A percentile compares a stretch with the other conserved stretches of the same genome.
phyloP scores from a whole-genome alignment of 2,329 filamentous ascomycete genomes.

The Dendrostoma leiphaemia region DNA sequence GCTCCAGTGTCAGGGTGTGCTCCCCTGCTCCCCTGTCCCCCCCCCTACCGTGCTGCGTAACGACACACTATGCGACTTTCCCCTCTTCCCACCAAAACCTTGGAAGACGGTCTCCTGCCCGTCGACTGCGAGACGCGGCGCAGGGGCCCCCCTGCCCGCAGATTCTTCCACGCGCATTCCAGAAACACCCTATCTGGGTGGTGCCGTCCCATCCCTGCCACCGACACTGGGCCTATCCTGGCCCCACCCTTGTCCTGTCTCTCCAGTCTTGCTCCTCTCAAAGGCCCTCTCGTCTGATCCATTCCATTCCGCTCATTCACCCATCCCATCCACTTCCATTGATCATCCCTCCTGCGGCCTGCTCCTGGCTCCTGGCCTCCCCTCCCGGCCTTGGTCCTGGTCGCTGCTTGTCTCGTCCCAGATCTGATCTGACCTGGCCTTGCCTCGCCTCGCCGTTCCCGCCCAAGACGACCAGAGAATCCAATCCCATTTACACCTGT shows the following conservation, averaged over 20 bases:
- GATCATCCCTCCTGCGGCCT: neutral
- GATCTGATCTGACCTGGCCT: neutral
- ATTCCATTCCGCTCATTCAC: too few species aligned
- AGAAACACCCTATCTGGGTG: slow-evolving; percentile 16
- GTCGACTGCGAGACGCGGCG: too few species aligned
- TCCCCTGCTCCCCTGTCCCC: too few species aligned
- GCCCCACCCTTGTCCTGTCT: neutral
- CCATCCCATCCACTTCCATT: neutral
- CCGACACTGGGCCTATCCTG: neutral
- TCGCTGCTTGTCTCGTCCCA: neutral
- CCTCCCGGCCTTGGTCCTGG: neutral
- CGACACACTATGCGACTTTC: too few species aligned
- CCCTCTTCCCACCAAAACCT: neutral
- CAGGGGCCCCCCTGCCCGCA: slow-evolving; percentile 12
- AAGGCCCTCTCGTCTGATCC: too few species aligned
- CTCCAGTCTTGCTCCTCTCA: too few species aligned
- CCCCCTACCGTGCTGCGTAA: neutral
- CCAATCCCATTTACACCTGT: neutral
- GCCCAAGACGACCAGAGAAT: too few species aligned
- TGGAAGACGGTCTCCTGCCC: neutral
- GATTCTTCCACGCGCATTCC: slow-evolving; percentile 18
- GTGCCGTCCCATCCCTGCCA: neutral
- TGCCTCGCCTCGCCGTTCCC: too few species aligned
- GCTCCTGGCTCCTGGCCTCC: neutral
- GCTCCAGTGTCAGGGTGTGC: too few species aligned